A percentile compares a stretch with the other conserved stretches of the same genome.
These are phyloP conservation scores for Aspergillus fumigatiaffinis DNA, from an alignment of 2,329 filamentous ascomycete genomes.

Conservation along the genomic window DNA sequence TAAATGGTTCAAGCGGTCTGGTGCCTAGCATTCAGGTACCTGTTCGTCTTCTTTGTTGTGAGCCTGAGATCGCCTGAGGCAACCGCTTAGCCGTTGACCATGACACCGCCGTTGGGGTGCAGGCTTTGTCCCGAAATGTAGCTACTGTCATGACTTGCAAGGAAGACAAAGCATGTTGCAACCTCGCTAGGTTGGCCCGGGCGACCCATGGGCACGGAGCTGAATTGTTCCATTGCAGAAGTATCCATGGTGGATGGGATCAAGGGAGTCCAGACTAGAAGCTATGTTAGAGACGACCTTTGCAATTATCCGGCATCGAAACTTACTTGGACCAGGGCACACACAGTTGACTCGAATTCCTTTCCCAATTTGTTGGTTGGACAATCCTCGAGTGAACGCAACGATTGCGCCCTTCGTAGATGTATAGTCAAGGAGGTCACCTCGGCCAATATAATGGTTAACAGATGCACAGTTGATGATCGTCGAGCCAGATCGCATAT, in stretches of 20 bases:
- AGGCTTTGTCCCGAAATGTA: constrained; percentile 71
- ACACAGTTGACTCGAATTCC: constrained; percentile 75
- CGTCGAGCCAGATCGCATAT: constrained; percentile 68
- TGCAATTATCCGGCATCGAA: neutral
- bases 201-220: constrained; percentile 67
- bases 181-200: constrained; percentile 79
- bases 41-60: neutral
- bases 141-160: constrained; percentile 70
- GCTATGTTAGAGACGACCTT: constrained; percentile 2
- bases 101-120: constrained; percentile 58
- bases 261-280: constrained; percentile 67
- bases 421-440: constrained; percentile 78
- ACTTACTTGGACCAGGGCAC: constrained; percentile 63
- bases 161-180: constrained; percentile 75
- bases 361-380: constrained; percentile 67
- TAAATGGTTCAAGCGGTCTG: neutral
- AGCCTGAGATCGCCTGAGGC: neutral
- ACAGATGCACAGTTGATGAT: constrained; percentile 87
- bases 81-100: constrained; percentile 46
- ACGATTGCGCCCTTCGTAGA: constrained; percentile 70
- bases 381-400: constrained; percentile 72
- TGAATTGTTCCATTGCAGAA: constrained; percentile 68
- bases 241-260: constrained; percentile 70
- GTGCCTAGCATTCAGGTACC: neutral
- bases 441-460: constrained; percentile 76